A percentile compares a stretch with the other conserved stretches of the same genome.
Conservation (phyloP, 768 basidiomycete genomes). For the Termitomyces sp. region DNA sequence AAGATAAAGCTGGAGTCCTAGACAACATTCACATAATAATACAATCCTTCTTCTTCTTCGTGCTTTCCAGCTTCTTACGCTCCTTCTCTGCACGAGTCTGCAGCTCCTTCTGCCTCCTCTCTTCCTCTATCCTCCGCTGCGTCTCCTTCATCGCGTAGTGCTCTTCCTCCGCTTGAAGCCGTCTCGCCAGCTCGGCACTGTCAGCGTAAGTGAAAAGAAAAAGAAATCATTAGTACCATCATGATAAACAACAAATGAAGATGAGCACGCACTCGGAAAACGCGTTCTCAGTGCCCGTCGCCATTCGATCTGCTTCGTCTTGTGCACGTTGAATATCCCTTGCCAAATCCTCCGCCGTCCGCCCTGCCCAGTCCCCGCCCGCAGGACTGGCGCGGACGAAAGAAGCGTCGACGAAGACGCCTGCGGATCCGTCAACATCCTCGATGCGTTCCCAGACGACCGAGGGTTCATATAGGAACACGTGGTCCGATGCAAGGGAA, state of each 20-base stretch:
- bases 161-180: constrained; percentile 81
- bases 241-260: neutral
- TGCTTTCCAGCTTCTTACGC: constrained; percentile 30
- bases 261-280: constrained; percentile 57
- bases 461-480: constrained; percentile 69
- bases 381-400: constrained; percentile 59
- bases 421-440: constrained; percentile 77
- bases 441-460: constrained; percentile 91
- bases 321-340: constrained; percentile 35
- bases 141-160: constrained; percentile 35
- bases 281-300: constrained; percentile 16
- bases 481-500: constrained; percentile 80
- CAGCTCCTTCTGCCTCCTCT: constrained; percentile 19
- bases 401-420: constrained; percentile 72
- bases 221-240: constrained; percentile 5
- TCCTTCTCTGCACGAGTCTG: constrained; percentile 21
- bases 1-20: neutral
- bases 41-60: constrained; percentile 48
- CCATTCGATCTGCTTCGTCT: constrained; percentile 20
- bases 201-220: neutral
- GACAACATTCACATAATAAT: constrained; percentile 44
- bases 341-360: constrained; percentile 58
- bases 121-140: constrained; percentile 21
- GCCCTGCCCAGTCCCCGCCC: constrained; percentile 79
- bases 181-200: constrained; percentile 66